Conservation (phyloP, 306 rosid genomes). For the Cyamopsis tetragonoloba region DNA sequence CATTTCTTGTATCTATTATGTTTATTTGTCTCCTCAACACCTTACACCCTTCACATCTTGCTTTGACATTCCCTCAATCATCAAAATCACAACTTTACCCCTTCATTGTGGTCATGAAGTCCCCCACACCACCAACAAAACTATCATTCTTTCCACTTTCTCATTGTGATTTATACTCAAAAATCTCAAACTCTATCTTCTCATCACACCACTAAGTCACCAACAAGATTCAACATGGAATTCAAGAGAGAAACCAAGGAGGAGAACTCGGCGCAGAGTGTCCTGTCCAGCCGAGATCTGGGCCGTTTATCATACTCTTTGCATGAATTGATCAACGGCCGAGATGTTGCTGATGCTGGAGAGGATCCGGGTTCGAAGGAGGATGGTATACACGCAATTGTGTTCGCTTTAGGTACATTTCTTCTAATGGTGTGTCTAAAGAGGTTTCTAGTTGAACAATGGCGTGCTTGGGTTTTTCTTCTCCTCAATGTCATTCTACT, state of each 20-base stretch:
- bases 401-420: slow-evolving; percentile 67
- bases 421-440: slow-evolving; percentile 68
- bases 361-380: too few relatives aligned
- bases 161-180: slow-evolving; percentile 24
- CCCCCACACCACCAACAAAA: slow-evolving; percentile 32
- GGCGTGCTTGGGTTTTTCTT: slow-evolving; percentile 85
- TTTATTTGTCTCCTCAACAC: slow-evolving; percentile 66
- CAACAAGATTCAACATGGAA: slow-evolving; percentile 39
- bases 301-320: too few relatives aligned
- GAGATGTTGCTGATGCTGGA: too few relatives aligned
- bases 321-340: too few relatives aligned
- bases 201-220: not conserved
- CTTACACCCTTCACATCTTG: slow-evolving; percentile 40
- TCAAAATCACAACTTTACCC: slow-evolving; percentile 49
- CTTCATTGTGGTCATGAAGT: slow-evolving; percentile 36
- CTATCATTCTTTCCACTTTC: slow-evolving; percentile 42
- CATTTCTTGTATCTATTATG: slow-evolving; percentile 39
- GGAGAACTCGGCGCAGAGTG: too few relatives aligned
- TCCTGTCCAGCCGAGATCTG: too few relatives aligned
- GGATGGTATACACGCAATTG: slow-evolving; percentile 35
- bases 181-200: not conserved
- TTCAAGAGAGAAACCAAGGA: slow-evolving; percentile 44
- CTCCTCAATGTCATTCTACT: slow-evolving; percentile 69
- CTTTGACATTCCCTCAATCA: slow-evolving; percentile 35
- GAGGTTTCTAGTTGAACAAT: slow-evolving; percentile 61